Percentiles rank a stretch among this genome's conserved stretches.
These are phyloP conservation scores for Trebouxia sp. DNA, from an alignment of 139 green algal species.

Conservation along the genomic window DNA sequence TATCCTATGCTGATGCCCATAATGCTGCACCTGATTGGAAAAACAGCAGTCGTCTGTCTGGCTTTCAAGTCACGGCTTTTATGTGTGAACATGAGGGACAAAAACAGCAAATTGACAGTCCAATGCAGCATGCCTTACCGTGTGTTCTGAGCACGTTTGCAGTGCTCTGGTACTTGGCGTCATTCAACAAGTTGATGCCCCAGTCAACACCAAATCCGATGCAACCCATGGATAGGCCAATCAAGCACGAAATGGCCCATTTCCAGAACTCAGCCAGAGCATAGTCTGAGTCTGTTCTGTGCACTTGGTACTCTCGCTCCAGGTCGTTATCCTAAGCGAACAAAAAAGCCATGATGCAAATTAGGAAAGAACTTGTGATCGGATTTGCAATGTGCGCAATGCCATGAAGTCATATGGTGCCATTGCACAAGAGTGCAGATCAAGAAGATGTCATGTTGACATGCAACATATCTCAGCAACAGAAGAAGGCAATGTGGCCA, in stretches of 20 bases:
- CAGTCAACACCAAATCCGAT: conserved; percentile 64
- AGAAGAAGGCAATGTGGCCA: no score
- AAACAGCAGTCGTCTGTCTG: no score
- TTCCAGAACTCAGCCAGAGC: conserved; percentile 35
- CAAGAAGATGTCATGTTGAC: no score
- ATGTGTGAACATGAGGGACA: no score
- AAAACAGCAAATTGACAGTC: no score
- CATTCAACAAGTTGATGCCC: conserved; percentile 54
- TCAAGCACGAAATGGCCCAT: conserved; percentile 43
- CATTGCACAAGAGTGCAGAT: no score
- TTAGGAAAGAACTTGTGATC: no score
- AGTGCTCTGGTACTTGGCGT: conserved; percentile 44
- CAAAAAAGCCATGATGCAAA: neutral
- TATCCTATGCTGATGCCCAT: conserved; percentile 32
- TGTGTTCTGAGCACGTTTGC: neutral
- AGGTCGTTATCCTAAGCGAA: conserved; percentile 38
- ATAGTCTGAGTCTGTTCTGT: conserved; percentile 40
- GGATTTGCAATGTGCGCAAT: no score
- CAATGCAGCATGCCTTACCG: neutral
- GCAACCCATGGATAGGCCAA: conserved; percentile 61
- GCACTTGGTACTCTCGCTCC: conserved; percentile 42
- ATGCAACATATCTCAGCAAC: no score
- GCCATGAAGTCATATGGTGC: no score
- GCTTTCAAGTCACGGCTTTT: no score
- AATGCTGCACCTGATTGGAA: no score